A percentile compares a stretch with the other conserved stretches of the same genome.
Conservation (phyloP, 1,139 yeast species). For the Suhomyces choctaworum region DNA sequence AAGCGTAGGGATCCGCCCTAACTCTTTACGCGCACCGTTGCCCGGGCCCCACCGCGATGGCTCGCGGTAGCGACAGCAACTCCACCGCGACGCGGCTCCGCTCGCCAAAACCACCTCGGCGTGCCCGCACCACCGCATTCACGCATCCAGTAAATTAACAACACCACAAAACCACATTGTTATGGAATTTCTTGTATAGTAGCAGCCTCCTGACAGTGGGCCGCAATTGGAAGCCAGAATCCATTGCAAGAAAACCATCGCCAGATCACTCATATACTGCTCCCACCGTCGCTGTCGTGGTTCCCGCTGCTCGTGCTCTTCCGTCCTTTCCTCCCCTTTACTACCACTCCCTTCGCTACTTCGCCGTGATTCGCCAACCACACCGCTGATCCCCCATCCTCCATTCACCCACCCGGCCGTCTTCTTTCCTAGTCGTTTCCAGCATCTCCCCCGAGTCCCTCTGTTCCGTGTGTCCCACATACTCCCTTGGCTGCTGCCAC, state of each 20-base stretch:
- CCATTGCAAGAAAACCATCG: constrained; percentile 6
- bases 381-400: neutral
- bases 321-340: no score
- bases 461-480: no score
- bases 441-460: no score
- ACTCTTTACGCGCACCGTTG: no score
- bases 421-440: no score
- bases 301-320: neutral
- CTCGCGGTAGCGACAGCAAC: neutral
- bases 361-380: neutral
- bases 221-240: constrained; percentile 9
- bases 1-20: no score
- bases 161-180: constrained; percentile 14
- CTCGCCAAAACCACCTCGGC: constrained; percentile 4
- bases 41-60: neutral
- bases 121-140: constrained; percentile 3
- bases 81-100: constrained; percentile 2
- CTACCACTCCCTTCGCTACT: neutral
- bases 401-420: no score
- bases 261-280: constrained; percentile 3
- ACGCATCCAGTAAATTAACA: constrained; percentile 13
- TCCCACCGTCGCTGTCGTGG: constrained; percentile 2
- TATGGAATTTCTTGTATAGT: constrained; percentile 12
- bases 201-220: constrained; percentile 5
- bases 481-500: constrained; percentile 2